Evolutionary conservation across 1,284 basidiomycete genomes (phyloP).

Genomic region (Ceratobasidium papillatum): DNA sequence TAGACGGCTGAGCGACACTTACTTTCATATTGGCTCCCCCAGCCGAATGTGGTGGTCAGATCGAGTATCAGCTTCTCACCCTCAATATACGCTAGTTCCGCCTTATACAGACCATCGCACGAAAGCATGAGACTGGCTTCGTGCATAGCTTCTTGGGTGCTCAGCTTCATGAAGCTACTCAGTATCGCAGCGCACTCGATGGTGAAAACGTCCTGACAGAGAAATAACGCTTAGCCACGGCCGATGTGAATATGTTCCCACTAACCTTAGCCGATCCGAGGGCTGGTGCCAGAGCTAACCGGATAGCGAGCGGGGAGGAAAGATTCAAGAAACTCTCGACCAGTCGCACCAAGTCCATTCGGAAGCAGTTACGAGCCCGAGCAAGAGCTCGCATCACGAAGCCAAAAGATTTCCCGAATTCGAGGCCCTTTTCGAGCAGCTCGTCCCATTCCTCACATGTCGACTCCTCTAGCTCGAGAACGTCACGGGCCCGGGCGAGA

Average conservation of each 20-base stretch:
- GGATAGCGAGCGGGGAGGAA: not conserved
- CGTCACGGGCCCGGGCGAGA: not conserved
- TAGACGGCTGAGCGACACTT: not conserved
- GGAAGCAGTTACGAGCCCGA: not conserved
- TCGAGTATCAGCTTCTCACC: not conserved
- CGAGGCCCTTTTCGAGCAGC: not conserved
- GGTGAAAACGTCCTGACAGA: not conserved
- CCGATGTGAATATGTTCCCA: not conserved
- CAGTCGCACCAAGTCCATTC: not conserved
- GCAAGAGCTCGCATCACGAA: not conserved
- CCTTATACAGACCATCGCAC: not conserved
- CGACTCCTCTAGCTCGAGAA: not conserved
- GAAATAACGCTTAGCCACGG: not conserved
- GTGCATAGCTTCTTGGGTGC: not conserved
- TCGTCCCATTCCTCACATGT: not conserved
- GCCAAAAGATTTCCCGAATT: not conserved
- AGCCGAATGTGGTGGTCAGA: not conserved
- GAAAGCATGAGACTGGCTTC: not conserved
- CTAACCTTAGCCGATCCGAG: not conserved
- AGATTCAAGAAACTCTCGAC: not conserved
- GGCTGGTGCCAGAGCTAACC: not conserved
- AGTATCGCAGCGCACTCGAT: not conserved
- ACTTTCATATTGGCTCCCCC: not conserved
- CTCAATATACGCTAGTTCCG: not conserved
- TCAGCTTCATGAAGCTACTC: not conserved